Evolutionary conservation across 805 yeast species (phyloP).

Genomic region (Candida stauntonica): DNA sequence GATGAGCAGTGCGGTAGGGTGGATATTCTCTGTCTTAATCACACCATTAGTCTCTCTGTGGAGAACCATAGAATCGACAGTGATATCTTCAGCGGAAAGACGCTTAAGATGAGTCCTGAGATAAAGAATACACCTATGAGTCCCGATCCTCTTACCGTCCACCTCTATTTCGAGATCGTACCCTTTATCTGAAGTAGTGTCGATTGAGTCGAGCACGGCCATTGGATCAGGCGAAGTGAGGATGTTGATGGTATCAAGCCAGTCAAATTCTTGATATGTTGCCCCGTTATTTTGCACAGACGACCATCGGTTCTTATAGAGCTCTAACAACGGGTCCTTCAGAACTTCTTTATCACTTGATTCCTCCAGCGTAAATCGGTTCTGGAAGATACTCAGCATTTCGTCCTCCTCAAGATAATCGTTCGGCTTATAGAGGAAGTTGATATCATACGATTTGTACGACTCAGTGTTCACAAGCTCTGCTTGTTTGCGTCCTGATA

Average conservation of each 20-base stretch:
- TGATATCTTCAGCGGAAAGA: constrained; percentile 32
- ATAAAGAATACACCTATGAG: constrained; percentile 15
- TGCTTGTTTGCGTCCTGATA: constrained; percentile 17
- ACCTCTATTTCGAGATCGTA: constrained; percentile 35
- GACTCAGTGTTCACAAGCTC: constrained; percentile 14
- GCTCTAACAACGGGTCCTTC: constrained; percentile 18
- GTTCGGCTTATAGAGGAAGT: constrained; percentile 20
- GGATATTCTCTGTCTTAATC: constrained; percentile 18
- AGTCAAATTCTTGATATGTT: constrained; percentile 12
- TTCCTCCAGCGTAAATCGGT: constrained; percentile 7
- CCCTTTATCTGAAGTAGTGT: constrained; percentile 21
- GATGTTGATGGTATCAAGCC: neutral
- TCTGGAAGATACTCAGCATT: constrained; percentile 8
- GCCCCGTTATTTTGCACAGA: constrained; percentile 10
- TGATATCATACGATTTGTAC: constrained; percentile 9
- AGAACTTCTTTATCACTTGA: neutral
- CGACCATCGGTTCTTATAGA: constrained; percentile 24
- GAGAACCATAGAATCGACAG: constrained; percentile 18
- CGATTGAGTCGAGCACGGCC: constrained; percentile 1
- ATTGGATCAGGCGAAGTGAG: constrained; percentile 10
- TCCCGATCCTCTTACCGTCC: constrained; percentile 30
- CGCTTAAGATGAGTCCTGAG: constrained; percentile 11
- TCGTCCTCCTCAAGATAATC: constrained; percentile 15
- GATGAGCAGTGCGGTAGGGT: constrained; percentile 31
- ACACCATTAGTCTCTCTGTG: constrained; percentile 16